phyloP scores from a whole-genome alignment of 2,329 filamentous ascomycete genomes.

The Zymoseptoria tritici region DNA sequence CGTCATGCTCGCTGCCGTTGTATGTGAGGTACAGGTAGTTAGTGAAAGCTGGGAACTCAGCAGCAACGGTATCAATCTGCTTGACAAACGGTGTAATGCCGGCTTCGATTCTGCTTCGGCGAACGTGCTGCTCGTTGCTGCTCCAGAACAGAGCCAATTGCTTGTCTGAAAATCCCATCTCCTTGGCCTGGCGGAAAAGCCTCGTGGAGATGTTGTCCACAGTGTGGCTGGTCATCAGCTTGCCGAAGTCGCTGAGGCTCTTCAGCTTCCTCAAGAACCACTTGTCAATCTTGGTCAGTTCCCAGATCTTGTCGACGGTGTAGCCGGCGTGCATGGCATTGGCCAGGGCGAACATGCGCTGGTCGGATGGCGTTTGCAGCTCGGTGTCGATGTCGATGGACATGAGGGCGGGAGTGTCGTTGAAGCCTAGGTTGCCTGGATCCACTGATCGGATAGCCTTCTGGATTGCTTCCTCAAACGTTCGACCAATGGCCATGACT shows the following conservation, averaged over 20 bases:
- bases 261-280: conserved; percentile 95
- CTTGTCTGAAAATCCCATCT: conserved; percentile 87
- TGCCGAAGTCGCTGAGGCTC: conserved; percentile 81
- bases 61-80: conserved; percentile 97
- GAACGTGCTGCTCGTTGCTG: conserved; percentile 86
- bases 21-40: conserved; percentile 98
- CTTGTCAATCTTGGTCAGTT: conserved; percentile 96
- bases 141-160: conserved; percentile 92
- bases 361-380: conserved; percentile 93
- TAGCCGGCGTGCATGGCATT: conserved; percentile 96
- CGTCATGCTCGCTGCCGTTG: conserved; percentile 79
- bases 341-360: conserved; percentile 92
- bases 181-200: conserved; percentile 76
- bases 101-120: conserved; percentile 74
- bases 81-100: conserved; percentile 87
- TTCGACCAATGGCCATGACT: conserved; percentile 95
- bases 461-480: conserved; percentile 96
- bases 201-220: conserved; percentile 58
- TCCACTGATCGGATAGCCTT: conserved; percentile 96
- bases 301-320: conserved; percentile 93
- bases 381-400: conserved; percentile 94
- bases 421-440: conserved; percentile 91
- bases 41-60: conserved; percentile 87
- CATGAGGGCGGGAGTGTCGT: conserved; percentile 83
- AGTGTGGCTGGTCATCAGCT: conserved; percentile 62